phyloP scores from a whole-genome alignment of 164 flowering plant genomes.

The Berberis thunbergii region DNA sequence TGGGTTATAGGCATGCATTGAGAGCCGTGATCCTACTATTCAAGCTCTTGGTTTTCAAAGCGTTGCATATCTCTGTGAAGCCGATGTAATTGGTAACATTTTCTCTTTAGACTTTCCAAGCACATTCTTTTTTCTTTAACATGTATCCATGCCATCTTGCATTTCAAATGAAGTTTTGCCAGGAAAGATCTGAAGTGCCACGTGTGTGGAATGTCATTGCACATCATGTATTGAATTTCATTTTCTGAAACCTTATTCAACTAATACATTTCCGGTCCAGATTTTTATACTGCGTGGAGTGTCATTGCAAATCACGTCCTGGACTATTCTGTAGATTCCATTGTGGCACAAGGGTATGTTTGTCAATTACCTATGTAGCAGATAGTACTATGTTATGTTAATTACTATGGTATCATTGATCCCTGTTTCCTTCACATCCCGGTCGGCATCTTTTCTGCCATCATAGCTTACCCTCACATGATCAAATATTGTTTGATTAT shows the following conservation, averaged over 20 bases:
- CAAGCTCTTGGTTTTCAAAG: slow-evolving; percentile 82
- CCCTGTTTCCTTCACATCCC: background rate
- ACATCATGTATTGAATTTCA: no score
- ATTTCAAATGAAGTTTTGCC: no score
- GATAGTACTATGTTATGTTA: no score
- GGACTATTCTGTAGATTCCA: slow-evolving; percentile 35
- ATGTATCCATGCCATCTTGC: background rate
- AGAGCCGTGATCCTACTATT: slow-evolving; percentile 48
- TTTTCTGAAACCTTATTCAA: background rate
- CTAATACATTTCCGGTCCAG: slow-evolving; percentile 25
- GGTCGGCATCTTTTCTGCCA: no score
- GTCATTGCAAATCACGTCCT: slow-evolving; percentile 50
- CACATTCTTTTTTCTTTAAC: background rate
- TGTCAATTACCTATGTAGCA: background rate
- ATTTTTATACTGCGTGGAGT: slow-evolving; percentile 97
- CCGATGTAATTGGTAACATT: slow-evolving; percentile 82
- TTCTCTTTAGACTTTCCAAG: background rate
- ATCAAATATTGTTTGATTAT: background rate
- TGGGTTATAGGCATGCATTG: slow-evolving; percentile 69
- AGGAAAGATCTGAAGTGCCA: no score
- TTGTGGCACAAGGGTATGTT: slow-evolving; percentile 60
- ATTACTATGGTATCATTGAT: background rate
- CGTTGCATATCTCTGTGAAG: slow-evolving; percentile 91
- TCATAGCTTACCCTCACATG: no score
- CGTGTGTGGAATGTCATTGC: no score